Conservation (phyloP, 2,329 filamentous ascomycete genomes). For the Penicillium concentricum region DNA sequence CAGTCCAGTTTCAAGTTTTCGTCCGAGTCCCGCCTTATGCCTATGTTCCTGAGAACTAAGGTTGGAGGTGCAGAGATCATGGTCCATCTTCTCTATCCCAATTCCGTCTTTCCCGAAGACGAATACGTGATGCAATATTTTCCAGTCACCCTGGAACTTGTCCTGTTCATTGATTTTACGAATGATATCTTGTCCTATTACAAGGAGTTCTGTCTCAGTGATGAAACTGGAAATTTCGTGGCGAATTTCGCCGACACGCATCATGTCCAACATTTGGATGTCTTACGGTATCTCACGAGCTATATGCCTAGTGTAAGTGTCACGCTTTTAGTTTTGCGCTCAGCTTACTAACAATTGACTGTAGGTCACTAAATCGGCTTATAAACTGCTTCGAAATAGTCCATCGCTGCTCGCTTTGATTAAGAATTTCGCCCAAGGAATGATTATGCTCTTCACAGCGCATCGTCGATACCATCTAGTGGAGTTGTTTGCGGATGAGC, state of each 20-base stretch:
- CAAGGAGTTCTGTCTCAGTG: constrained; percentile 9
- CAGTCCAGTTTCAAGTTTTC: constrained; percentile 3
- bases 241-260: constrained; percentile 13
- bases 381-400: not conserved
- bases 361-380: constrained; percentile 7
- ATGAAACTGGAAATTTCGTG: constrained; percentile 14
- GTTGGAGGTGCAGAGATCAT: constrained; percentile 13
- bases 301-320: constrained; percentile 4
- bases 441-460: constrained; percentile 11
- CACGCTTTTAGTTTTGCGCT: not conserved
- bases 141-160: constrained; percentile 9
- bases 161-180: constrained; percentile 13
- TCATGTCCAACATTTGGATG: constrained; percentile 10
- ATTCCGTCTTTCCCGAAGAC: constrained; percentile 9
- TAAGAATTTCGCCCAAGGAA: constrained; percentile 7
- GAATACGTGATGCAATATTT: constrained; percentile 11
- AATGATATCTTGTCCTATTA: constrained; percentile 19
- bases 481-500: constrained; percentile 13
- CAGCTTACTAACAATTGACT: not conserved
- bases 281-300: constrained; percentile 7
- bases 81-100: constrained; percentile 9
- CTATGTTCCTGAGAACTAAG: constrained; percentile 14
- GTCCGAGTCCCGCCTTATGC: constrained; percentile 7
- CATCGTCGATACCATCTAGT: constrained; percentile 13
- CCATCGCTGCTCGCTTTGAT: constrained; percentile 1